Percentiles rank a stretch among this genome's conserved stretches.
Evolutionary conservation across 1,284 basidiomycete genomes (phyloP).

Genomic region (Hymenochaete sp.): DNA sequence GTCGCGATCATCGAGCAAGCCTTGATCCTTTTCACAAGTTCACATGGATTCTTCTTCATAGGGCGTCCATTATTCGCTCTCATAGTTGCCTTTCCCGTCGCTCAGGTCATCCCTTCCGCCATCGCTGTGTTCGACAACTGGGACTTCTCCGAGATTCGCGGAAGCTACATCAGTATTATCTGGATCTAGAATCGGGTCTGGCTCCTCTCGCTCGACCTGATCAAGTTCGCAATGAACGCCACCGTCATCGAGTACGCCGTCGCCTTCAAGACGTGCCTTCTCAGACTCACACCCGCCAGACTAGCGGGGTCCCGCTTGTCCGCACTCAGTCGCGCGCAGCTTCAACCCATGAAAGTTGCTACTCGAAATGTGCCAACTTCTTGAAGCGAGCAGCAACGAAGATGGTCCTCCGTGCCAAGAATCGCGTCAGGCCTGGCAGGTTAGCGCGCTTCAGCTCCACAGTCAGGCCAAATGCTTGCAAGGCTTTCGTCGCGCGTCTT

Average conservation of each 20-base stretch:
- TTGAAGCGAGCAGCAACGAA: slow-evolving; percentile 78
- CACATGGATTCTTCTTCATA: slow-evolving; percentile 97
- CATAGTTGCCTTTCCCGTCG: slow-evolving; percentile 83
- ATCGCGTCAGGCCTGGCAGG: slow-evolving; percentile 75
- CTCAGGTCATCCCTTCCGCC: slow-evolving; percentile 91
- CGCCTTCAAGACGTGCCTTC: slow-evolving; percentile 48
- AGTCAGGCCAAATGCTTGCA: slow-evolving; percentile 67
- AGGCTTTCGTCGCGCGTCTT: slow-evolving; percentile 71
- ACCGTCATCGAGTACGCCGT: slow-evolving; percentile 81
- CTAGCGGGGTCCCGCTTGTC: slow-evolving; percentile 66
- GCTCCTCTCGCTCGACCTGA: slow-evolving; percentile 90
- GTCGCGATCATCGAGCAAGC: slow-evolving; percentile 98
- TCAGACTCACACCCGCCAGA: slow-evolving; percentile 35
- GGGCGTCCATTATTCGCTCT: slow-evolving; percentile 90
- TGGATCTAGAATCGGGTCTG: slow-evolving; percentile 96
- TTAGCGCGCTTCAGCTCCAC: slow-evolving; percentile 70
- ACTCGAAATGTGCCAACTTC: slow-evolving; percentile 88
- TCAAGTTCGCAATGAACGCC: slow-evolving; percentile 95
- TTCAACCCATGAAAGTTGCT: slow-evolving; percentile 88
- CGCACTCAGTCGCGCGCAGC: slow-evolving; percentile 84
- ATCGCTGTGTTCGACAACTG: slow-evolving; percentile 90
- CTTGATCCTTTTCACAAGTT: slow-evolving; percentile 93
- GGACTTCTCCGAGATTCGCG: slow-evolving; percentile 80
- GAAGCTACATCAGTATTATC: slow-evolving; percentile 93
- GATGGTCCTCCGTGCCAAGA: slow-evolving; percentile 77